These are phyloP conservation scores for Zymoseptoria passerinii DNA, from an alignment of 2,329 filamentous ascomycete genomes.

Conservation along the genomic window DNA sequence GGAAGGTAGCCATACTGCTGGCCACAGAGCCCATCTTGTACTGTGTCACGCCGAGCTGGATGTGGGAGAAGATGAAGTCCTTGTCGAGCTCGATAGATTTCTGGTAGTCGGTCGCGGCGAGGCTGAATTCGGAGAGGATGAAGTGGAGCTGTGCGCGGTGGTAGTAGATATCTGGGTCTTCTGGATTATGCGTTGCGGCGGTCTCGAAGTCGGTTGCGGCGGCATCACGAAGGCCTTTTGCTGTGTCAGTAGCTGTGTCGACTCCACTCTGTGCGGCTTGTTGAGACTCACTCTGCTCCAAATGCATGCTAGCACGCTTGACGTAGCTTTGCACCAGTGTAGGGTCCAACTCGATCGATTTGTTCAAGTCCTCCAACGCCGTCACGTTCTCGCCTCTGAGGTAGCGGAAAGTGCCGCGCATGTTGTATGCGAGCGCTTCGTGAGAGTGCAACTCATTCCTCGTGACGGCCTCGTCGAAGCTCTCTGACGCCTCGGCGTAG, in stretches of 20 bases:
- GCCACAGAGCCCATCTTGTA: slow-evolving; percentile 99
- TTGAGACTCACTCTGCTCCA: slow-evolving; percentile 66
- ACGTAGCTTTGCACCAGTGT: slow-evolving; percentile 92
- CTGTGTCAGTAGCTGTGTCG: slow-evolving; percentile 23
- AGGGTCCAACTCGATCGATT: slow-evolving; percentile 84
- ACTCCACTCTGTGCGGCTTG: slow-evolving; percentile 8
- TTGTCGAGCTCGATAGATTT: slow-evolving; percentile 96
- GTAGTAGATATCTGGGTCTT: slow-evolving; percentile 97
- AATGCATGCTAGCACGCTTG: slow-evolving; percentile 95
- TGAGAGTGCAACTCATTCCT: slow-evolving; percentile 69
- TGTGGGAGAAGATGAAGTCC: slow-evolving; percentile 98
- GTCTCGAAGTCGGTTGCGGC: slow-evolving; percentile 81
- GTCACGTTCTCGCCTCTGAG: slow-evolving; percentile 78
- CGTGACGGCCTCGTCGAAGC: slow-evolving; percentile 84
- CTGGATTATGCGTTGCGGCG: slow-evolving; percentile 73
- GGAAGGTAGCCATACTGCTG: slow-evolving; percentile 97
- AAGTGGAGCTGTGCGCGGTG: slow-evolving; percentile 97
- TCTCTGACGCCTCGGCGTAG: slow-evolving; percentile 77
- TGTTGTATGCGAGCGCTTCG: slow-evolving; percentile 89
- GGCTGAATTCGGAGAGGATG: slow-evolving; percentile 86
- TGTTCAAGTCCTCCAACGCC: slow-evolving; percentile 78
- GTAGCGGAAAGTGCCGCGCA: slow-evolving; percentile 93
- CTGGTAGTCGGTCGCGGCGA: slow-evolving; percentile 96
- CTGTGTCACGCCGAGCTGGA: slow-evolving; percentile 96
- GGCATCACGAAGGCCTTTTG: slow-evolving; percentile 66